These are phyloP conservation scores for Suhomyces atakaporum DNA, from an alignment of 1,139 yeast species.

Conservation along the genomic window DNA sequence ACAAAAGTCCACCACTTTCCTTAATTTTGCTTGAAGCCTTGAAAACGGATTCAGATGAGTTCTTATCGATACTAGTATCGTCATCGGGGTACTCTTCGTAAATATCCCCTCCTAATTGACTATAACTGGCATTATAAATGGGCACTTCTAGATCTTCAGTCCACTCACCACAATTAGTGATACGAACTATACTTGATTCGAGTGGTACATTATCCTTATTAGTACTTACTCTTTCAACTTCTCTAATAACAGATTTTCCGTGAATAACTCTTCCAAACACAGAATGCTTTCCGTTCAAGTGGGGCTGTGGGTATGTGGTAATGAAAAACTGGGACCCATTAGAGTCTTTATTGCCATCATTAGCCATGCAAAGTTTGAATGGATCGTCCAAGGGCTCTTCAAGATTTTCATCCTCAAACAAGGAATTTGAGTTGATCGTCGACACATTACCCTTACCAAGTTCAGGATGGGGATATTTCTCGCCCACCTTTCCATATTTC, in stretches of 20 bases:
- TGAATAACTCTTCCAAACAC: constrained; percentile 66
- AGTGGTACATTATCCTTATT: constrained; percentile 46
- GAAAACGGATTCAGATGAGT: constrained; percentile 55
- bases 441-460: constrained; percentile 60
- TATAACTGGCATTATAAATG: constrained; percentile 61
- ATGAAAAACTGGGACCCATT: constrained; percentile 82
- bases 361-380: constrained; percentile 71
- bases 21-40: constrained; percentile 57
- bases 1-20: constrained; percentile 62
- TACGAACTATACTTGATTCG: constrained; percentile 46
- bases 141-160: constrained; percentile 52
- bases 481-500: constrained; percentile 22
- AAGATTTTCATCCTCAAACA: constrained; percentile 65
- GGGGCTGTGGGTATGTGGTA: constrained; percentile 69
- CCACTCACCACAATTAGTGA: constrained; percentile 71
- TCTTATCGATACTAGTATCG: constrained; percentile 57
- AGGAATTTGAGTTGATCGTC: constrained; percentile 34
- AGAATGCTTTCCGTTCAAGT: constrained; percentile 72
- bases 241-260: constrained; percentile 74
- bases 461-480: constrained; percentile 30
- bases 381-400: constrained; percentile 47
- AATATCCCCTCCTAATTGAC: constrained; percentile 62
- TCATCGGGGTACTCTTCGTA: constrained; percentile 79
- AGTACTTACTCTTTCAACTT: constrained; percentile 55
- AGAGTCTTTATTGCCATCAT: constrained; percentile 54